These are phyloP conservation scores for Cryphonectria nitschkei DNA, from an alignment of 2,329 filamentous ascomycete genomes.

Conservation along the genomic window DNA sequence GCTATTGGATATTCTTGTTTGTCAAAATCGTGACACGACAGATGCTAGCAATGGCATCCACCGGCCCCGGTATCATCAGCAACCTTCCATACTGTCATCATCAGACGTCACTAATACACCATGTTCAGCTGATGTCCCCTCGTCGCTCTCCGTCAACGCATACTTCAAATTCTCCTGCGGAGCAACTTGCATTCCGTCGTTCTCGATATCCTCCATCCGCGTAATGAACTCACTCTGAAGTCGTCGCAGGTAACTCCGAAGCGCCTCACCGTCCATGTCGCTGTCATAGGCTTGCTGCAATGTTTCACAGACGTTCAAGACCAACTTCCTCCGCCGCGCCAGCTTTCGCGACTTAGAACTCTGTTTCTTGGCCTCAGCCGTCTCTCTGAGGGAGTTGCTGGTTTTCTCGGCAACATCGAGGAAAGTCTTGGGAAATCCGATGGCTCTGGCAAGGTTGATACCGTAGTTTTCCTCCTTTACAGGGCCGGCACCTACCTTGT, in stretches of 20 bases:
- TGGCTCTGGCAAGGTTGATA: conserved; percentile 74
- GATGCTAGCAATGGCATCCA: not conserved
- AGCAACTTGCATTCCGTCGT: not conserved
- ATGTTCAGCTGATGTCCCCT: not conserved
- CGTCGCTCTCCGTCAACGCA: not conserved
- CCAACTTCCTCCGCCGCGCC: conserved; percentile 69
- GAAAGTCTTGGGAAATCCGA: conserved; percentile 71
- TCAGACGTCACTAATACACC: conserved; percentile 3
- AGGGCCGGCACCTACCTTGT: conserved; percentile 75
- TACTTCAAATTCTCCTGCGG: not conserved
- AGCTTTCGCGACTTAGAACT: conserved; percentile 61
- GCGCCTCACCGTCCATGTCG: conserved; percentile 63
- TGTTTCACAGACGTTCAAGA: conserved; percentile 74
- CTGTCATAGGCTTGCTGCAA: conserved; percentile 70
- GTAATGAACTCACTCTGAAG: conserved; percentile 76
- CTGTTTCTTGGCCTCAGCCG: conserved; percentile 61
- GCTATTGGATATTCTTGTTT: not conserved
- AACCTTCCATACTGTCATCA: not conserved
- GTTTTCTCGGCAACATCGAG: conserved; percentile 70
- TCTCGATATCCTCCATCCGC: conserved; percentile 70
- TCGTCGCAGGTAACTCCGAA: conserved; percentile 66
- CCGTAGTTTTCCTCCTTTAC: conserved; percentile 79
- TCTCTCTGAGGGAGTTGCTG: conserved; percentile 62
- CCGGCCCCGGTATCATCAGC: not conserved
- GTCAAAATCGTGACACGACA: not conserved